Percentiles rank a stretch among this genome's conserved stretches.
These are phyloP conservation scores for Arthrobotrys megalospora DNA, from an alignment of 2,329 filamentous ascomycete genomes.

Conservation along the genomic window DNA sequence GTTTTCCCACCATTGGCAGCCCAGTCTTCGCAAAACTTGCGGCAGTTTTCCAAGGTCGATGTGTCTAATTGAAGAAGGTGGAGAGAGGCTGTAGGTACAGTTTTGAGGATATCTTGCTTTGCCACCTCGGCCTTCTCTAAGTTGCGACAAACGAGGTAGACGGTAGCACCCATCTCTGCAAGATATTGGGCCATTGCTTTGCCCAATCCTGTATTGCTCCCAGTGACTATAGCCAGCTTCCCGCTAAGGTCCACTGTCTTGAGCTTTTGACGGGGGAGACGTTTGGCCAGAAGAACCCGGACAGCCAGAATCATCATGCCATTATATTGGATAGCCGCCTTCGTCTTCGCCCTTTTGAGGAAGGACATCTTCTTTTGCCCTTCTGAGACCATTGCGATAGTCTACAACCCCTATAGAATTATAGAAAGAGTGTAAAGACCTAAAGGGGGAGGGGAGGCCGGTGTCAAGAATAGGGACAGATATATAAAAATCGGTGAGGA, in stretches of 20 bases:
- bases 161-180: slow-evolving; percentile 49
- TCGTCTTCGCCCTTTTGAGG: slow-evolving; percentile 43
- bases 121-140: slow-evolving; percentile 46
- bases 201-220: slow-evolving; percentile 54
- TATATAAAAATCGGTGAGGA: no score
- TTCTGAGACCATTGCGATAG: slow-evolving; percentile 32
- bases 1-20: slow-evolving; percentile 50
- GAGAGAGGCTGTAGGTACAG: slow-evolving; percentile 38
- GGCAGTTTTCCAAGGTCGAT: slow-evolving; percentile 46
- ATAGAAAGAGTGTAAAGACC: slow-evolving; percentile 1
- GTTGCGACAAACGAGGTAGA: slow-evolving; percentile 56
- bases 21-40: slow-evolving; percentile 53
- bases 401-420: slow-evolving; percentile 2
- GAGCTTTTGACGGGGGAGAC: slow-evolving; percentile 45
- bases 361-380: slow-evolving; percentile 44
- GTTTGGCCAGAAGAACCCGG: slow-evolving; percentile 24
- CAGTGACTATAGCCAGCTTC: slow-evolving; percentile 55
- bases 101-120: slow-evolving; percentile 45
- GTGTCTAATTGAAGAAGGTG: slow-evolving; percentile 47
- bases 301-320: slow-evolving; percentile 25
- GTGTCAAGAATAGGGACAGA: background rate
- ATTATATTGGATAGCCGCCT: slow-evolving; percentile 43
- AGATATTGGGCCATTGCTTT: slow-evolving; percentile 48
- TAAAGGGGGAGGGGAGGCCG: background rate
- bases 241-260: slow-evolving; percentile 45